These are phyloP conservation scores for Beauveria rudraprayagi DNA, from an alignment of 2,329 filamentous ascomycete genomes.

Conservation along the genomic window DNA sequence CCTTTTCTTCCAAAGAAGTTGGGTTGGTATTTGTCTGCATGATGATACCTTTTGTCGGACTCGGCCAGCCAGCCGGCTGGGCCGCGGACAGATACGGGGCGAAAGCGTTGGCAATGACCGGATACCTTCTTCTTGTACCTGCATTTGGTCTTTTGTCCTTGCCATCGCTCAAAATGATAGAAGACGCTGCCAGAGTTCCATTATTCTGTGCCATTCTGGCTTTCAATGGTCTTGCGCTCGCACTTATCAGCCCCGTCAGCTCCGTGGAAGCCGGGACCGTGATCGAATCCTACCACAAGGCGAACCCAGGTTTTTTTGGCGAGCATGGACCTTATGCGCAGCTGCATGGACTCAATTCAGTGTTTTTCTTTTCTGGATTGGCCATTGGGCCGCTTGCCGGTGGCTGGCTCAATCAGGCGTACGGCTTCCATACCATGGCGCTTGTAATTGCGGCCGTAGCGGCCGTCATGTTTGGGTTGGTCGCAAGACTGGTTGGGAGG, in stretches of 20 bases:
- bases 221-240: slow-evolving; percentile 4
- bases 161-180: background rate
- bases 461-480: background rate
- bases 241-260: background rate
- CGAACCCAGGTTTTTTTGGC: slow-evolving; percentile 12
- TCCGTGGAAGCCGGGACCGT: slow-evolving; percentile 9
- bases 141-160: background rate
- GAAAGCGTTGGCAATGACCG: background rate
- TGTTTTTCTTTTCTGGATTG: slow-evolving; percentile 9
- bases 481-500: background rate
- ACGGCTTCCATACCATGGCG: background rate
- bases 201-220: background rate
- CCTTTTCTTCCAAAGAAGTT: background rate
- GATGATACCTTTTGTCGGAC: background rate
- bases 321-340: slow-evolving; percentile 13
- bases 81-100: slow-evolving; percentile 10
- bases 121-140: background rate
- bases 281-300: slow-evolving; percentile 8
- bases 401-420: background rate
- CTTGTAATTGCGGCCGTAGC: background rate
- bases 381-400: slow-evolving; percentile 6
- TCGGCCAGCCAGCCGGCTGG: slow-evolving; percentile 5
- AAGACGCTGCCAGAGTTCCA: background rate
- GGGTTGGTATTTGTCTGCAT: background rate
- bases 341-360: slow-evolving; percentile 7